Evolutionary conservation across 345 rosid genomes (phyloP), one percentile per base, ranked within the genome.

Genomic region (Alliaria petiolata): DNA sequence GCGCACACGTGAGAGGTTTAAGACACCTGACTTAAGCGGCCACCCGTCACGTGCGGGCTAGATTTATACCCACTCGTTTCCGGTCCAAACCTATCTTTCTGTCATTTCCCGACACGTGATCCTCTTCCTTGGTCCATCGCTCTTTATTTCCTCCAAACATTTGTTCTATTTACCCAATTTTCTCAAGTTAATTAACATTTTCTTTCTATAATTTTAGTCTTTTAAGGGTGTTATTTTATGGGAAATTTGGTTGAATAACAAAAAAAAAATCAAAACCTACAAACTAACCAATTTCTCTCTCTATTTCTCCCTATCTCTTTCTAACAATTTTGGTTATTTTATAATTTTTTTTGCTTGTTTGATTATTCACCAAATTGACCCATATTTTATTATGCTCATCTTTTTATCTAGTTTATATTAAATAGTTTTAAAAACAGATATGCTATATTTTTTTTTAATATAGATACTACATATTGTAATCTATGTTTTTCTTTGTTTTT

Each of bases 1-100:
- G 70, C 11, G 49, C 50, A 40, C 77, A 38, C 46, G 78, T 74
- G 72, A 44, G 67, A 74, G 45, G 38, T 20, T 65, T 22, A 66
- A 22, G 25, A 22, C 25, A 22, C 25, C 3, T 22, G 25, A 22
- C 25, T 22, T 22, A 22, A 22, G 25, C 25, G 25, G 36, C 62
- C 78, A 66, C 72, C 61, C 60, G 67, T 58, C 72, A 49, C 78
- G 72, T 74, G 78, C 67, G 72, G 72, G 61, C 67, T 66, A 66
- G 5, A 66, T 49, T 66, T 17, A 33, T 39, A 74, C 49, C 72
- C 72, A 58, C 67, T 74, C 72, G 77, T 58, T 65, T 30, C 72
- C 30, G 44, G 53, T 57, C 72, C 67, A 44, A 38, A 39, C 53
- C 59, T 65, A 39, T 54, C 40, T 46, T 19, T 15, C 35, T 65